phyloP scores from a whole-genome alignment of 345 rosid species.

The Eutrema heterophyllum region DNA sequence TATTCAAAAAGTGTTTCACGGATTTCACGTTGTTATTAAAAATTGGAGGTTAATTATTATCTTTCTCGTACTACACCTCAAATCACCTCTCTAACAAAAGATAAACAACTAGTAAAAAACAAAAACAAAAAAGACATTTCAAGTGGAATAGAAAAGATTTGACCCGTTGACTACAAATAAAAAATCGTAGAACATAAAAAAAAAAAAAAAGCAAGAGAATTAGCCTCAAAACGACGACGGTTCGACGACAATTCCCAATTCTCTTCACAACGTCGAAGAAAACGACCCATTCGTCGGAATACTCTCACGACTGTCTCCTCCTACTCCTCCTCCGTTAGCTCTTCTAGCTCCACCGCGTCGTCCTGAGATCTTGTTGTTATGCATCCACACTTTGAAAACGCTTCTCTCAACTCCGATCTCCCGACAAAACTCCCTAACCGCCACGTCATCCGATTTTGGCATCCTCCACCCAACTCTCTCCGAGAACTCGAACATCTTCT shows the following conservation, averaged over 20 bases:
- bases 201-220: neutral
- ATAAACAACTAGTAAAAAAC: neutral
- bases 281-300: slow-evolving; percentile 19
- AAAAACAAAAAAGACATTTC: neutral
- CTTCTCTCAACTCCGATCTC: slow-evolving; percentile 64
- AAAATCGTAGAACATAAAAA: neutral
- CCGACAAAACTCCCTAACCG: slow-evolving; percentile 51
- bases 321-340: neutral
- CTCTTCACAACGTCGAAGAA: slow-evolving; percentile 8
- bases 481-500: slow-evolving; percentile 63
- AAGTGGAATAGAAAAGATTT: neutral
- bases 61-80: neutral
- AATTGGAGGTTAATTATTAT: neutral
- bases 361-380: slow-evolving; percentile 76
- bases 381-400: slow-evolving; percentile 96
- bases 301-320: slow-evolving; percentile 9
- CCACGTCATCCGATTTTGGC: slow-evolving; percentile 63
- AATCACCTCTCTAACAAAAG: neutral
- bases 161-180: slow-evolving; percentile 17
- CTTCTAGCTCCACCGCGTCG: slow-evolving; percentile 36
- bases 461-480: slow-evolving; percentile 85
- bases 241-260: neutral
- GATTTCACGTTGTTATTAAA: neutral
- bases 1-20: neutral
- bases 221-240: slow-evolving; percentile 13